Conservation (phyloP, 169 alveolate genomes). For the Cryptosporidium viatorum region DNA sequence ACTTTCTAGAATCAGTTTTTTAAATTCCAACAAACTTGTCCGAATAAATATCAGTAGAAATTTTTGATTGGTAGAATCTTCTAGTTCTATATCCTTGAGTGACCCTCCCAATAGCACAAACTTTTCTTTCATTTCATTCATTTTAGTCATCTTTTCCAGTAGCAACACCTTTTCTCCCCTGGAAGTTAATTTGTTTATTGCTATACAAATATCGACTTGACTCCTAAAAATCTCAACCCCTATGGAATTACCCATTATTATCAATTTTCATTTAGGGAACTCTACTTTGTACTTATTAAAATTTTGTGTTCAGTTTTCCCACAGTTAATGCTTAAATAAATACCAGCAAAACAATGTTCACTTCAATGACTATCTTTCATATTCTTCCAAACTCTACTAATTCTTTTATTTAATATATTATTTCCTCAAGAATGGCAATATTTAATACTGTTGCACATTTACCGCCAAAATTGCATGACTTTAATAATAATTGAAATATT, state of each 20-base stretch:
- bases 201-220: slow-evolving; percentile 18
- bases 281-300: not conserved
- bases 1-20: not conserved
- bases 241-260: not conserved
- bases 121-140: not conserved
- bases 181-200: not conserved
- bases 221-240: slow-evolving; percentile 21
- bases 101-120: not conserved
- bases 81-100: not conserved
- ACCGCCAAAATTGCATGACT: slow-evolving; percentile 7
- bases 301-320: not conserved
- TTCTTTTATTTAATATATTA: not conserved
- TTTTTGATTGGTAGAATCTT: not conserved
- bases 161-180: not conserved
- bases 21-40: not conserved
- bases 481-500: not conserved
- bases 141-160: not conserved
- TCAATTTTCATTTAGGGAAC: not conserved
- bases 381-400: not conserved
- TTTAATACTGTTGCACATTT: not conserved
- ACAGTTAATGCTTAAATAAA: not conserved
- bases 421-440: not conserved
- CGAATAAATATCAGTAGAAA: slow-evolving; percentile 11
- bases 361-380: not conserved
- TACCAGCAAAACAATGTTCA: not conserved